Conservation (phyloP, 495 filamentous ascomycete genomes). For the Penicillium crystallinum region DNA sequence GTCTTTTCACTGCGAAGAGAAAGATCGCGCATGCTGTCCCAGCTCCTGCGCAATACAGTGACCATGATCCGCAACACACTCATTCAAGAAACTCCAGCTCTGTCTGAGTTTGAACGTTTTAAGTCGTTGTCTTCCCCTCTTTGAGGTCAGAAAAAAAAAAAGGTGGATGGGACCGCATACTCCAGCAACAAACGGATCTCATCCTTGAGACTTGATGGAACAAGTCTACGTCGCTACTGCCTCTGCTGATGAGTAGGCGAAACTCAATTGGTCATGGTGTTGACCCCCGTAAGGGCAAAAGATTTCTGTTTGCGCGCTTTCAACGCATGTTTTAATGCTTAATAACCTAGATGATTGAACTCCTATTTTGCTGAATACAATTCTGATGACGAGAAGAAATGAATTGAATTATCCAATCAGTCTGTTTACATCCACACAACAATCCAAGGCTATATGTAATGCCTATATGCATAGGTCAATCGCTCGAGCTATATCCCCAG, state of each 20-base stretch:
- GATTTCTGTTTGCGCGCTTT: not conserved
- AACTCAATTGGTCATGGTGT: not conserved
- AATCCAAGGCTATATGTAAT: too few relatives aligned
- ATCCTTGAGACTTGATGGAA: too few relatives aligned
- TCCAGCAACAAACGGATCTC: too few relatives aligned
- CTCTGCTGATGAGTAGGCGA: not conserved
- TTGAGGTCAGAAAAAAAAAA: too few relatives aligned
- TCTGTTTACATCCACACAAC: too few relatives aligned
- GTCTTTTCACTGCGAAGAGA: slow-evolving; percentile 82
- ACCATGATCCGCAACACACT: slow-evolving; percentile 5
- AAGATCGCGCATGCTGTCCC: slow-evolving; percentile 50
- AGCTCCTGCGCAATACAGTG: slow-evolving; percentile 1
- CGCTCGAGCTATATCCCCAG: too few relatives aligned
- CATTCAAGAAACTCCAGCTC: slow-evolving; percentile 11
- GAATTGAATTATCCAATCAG: too few relatives aligned
- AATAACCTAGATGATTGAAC: not conserved
- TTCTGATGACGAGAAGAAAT: too few relatives aligned
- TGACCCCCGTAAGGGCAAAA: not conserved
- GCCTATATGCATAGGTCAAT: too few relatives aligned
- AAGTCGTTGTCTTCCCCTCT: not conserved
- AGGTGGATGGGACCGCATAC: not conserved
- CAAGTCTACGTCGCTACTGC: too few relatives aligned
- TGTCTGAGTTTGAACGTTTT: not conserved
- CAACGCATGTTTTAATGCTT: slow-evolving; percentile 6
- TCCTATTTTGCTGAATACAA: not conserved